Conservation (phyloP, 352 stramenopile genomes). For the Phytophthora sp. region DNA sequence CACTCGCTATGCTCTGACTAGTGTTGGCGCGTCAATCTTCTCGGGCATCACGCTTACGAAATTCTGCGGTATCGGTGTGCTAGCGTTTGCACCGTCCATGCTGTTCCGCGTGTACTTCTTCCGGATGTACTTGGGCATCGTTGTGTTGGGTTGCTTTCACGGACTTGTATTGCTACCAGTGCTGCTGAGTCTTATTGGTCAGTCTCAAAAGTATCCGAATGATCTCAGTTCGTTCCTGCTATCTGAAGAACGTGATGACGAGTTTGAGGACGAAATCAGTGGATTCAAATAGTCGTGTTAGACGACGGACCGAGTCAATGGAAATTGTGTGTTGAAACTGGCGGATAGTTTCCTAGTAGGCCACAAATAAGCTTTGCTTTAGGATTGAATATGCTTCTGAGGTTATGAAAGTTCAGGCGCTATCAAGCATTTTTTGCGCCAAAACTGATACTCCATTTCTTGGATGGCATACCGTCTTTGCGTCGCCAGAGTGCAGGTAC, state of each 20-base stretch:
- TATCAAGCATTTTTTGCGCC: neutral
- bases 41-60: slow-evolving; percentile 94
- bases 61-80: slow-evolving; percentile 88
- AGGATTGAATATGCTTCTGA: too few species aligned
- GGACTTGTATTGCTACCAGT: slow-evolving; percentile 83
- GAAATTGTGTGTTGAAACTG: neutral
- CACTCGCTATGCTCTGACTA: slow-evolving; percentile 72
- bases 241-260: slow-evolving; percentile 69
- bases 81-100: slow-evolving; percentile 91
- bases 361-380: too few species aligned
- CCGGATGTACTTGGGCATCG: slow-evolving; percentile 92
- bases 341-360: too few species aligned
- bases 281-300: slow-evolving; percentile 23
- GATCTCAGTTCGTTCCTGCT: slow-evolving; percentile 76
- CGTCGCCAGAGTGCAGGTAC: slow-evolving; percentile 10
- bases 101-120: slow-evolving; percentile 94
- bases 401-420: too few species aligned
- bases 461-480: neutral
- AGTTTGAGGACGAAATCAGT: slow-evolving; percentile 49
- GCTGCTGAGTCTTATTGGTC: slow-evolving; percentile 76
- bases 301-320: neutral
- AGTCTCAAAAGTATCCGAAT: slow-evolving; percentile 53
- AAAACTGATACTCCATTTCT: slow-evolving; percentile 1
- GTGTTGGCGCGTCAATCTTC: slow-evolving; percentile 83
- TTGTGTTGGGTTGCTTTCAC: slow-evolving; percentile 87